Percentiles rank a stretch among this genome's conserved stretches.
phyloP scores from a whole-genome alignment of 768 basidiomycete species.

The Clavulina sp. region DNA sequence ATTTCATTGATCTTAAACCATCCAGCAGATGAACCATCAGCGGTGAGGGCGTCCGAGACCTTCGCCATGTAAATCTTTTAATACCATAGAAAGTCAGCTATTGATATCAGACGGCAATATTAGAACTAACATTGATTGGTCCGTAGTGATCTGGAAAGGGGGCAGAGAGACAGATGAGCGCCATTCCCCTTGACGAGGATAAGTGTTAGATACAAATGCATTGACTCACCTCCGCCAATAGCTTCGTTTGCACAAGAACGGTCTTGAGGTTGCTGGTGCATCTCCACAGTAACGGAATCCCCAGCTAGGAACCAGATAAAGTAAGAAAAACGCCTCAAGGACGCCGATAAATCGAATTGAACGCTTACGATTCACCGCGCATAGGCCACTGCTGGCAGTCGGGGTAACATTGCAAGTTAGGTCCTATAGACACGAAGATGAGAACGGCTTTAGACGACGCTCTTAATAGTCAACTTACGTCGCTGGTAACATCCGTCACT shows the following conservation, averaged over 20 bases:
- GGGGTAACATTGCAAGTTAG: too few species aligned
- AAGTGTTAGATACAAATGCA: slow-evolving; percentile 16
- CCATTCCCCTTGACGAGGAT: background rate
- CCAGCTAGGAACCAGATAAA: slow-evolving; percentile 21
- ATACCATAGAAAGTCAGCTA: too few species aligned
- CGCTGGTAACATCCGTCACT: too few species aligned
- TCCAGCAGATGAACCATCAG: slow-evolving; percentile 23
- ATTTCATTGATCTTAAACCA: slow-evolving; percentile 39
- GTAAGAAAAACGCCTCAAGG: background rate
- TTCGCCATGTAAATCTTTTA: slow-evolving; percentile 17
- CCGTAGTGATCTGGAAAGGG: too few species aligned
- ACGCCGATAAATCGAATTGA: background rate
- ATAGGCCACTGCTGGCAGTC: background rate
- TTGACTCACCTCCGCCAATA: slow-evolving; percentile 33
- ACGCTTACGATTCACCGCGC: background rate
- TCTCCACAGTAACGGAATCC: slow-evolving; percentile 32
- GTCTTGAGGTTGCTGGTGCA: slow-evolving; percentile 34
- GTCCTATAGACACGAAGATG: background rate
- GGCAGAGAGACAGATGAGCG: background rate
- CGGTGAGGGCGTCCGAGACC: slow-evolving; percentile 28
- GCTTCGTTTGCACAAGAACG: slow-evolving; percentile 30
- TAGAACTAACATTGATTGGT: too few species aligned
- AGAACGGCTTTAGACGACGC: too few species aligned
- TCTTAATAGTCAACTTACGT: too few species aligned
- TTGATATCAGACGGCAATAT: background rate